Percentiles rank a stretch among this genome's conserved stretches.
phyloP scores from a whole-genome alignment of 352 stramenopile species.

The Plasmopara muralis region DNA sequence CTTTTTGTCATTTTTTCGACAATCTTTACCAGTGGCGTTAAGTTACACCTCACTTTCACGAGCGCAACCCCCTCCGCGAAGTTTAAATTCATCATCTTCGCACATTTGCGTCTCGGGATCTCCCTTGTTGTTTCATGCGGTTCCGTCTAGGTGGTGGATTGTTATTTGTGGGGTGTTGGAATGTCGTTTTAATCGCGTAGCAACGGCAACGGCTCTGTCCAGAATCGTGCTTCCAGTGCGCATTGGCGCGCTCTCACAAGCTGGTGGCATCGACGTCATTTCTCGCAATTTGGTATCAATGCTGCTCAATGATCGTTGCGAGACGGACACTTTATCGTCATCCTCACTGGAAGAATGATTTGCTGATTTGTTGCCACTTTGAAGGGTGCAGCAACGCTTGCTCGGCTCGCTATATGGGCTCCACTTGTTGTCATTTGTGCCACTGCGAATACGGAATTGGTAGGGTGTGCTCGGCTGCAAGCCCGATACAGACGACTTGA shows the following conservation, averaged over 20 bases:
- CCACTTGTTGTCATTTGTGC: constrained; percentile 48
- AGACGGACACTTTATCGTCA: constrained; percentile 10
- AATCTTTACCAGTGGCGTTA: constrained; percentile 25
- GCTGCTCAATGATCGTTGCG: constrained; percentile 4
- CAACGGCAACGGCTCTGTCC: constrained; percentile 64
- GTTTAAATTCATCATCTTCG: background rate
- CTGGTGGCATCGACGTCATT: constrained; percentile 1
- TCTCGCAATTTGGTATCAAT: constrained; percentile 6
- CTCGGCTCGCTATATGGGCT: constrained; percentile 70
- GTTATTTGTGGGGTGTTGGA: constrained; percentile 27
- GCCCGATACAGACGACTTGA: constrained; percentile 48
- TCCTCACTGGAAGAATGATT: constrained; percentile 16
- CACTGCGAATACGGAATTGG: constrained; percentile 63
- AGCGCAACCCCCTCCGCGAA: background rate
- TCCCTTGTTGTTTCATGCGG: constrained; percentile 6
- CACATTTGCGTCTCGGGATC: background rate
- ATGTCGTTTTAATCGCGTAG: constrained; percentile 35
- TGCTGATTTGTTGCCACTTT: background rate
- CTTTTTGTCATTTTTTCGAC: constrained; percentile 40
- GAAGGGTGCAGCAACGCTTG: constrained; percentile 49
- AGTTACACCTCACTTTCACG: background rate
- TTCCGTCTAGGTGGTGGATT: constrained; percentile 11
- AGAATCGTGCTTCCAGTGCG: constrained; percentile 65
- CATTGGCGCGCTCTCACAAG: constrained; percentile 21
- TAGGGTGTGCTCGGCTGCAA: constrained; percentile 59